Base-by-base conservation (phyloP, 2,329 filamentous ascomycete genomes). In the Trichoderma guizhouense region DNA sequence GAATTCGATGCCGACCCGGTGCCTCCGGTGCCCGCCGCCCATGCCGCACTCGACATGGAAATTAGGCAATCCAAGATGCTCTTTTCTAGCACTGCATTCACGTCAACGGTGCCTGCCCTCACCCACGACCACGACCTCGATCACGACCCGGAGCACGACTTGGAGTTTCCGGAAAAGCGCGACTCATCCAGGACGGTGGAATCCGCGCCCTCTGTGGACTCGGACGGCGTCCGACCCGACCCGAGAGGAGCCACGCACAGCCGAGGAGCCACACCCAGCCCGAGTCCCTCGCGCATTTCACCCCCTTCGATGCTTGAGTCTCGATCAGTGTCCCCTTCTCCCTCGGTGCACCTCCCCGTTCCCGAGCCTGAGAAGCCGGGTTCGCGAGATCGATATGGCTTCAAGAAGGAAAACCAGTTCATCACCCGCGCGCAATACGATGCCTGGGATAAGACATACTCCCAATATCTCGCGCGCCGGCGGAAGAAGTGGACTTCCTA, bases 341-440 rank as follows among this genome's bases (percentile, higher is more conserved):
- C 72, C 34, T 73, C 74, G 51, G 71, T 66, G 47, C 72, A 28
- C 18, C 55, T 72, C 15, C 66, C 78, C 32, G 75, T 79, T 34
- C 80, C 80, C 74, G 1, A 84, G 15, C 80, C 84, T 4, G 84
- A 88, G 72, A 86, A 87, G 28, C 84, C 86, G 6, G 80, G 80
- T 15, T 79, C 81, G 21, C 90, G 94, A 69, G 95, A 98, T 80
- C 89, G 93, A 18, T 97, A 98, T 78, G 95, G 95, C 4, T 98
- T 98, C 84, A 93, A 94, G 75, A 98, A 98, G 80, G 88, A 89
- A 47, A 95, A 91, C 53, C 91, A 95, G 75, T 91, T 97, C 78
- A 87, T 97, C 74, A 92, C 88, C 1, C 83, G 91, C 9, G 24
- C 87, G 72, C 88, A 95, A 78, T 97, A 97, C 79, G 93, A 98